Evolutionary conservation across 495 filamentous ascomycete species (phyloP).

Genomic region (Penicillium cosmopolitanum): DNA sequence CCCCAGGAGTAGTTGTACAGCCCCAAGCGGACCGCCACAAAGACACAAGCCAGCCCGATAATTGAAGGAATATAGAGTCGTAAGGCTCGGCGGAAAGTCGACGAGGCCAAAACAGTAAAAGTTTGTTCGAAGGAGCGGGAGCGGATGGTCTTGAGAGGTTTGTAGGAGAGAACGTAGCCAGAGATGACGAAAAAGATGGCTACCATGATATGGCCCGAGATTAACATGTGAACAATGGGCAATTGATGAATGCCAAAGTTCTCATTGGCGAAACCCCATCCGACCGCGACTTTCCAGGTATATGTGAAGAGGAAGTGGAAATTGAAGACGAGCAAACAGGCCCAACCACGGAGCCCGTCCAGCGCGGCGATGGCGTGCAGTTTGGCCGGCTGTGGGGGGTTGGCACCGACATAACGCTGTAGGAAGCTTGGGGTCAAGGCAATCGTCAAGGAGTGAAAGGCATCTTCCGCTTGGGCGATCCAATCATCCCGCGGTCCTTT

Average conservation of each 20-base stretch:
- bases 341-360: constrained; percentile 56
- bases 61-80: constrained; percentile 66
- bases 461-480: constrained; percentile 30
- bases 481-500: constrained; percentile 35
- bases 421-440: constrained; percentile 46
- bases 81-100: constrained; percentile 65
- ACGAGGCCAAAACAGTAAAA: constrained; percentile 55
- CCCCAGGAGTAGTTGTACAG: constrained; percentile 47
- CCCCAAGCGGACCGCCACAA: constrained; percentile 57
- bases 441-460: constrained; percentile 37
- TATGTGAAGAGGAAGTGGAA: constrained; percentile 58
- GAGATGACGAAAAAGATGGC: constrained; percentile 76
- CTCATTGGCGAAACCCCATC: constrained; percentile 52
- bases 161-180: constrained; percentile 68
- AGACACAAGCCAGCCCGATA: constrained; percentile 58
- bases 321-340: constrained; percentile 56
- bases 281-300: constrained; percentile 49
- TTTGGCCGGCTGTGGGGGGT: constrained; percentile 33
- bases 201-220: constrained; percentile 71
- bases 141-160: constrained; percentile 63
- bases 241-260: constrained; percentile 63
- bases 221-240: constrained; percentile 64
- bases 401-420: constrained; percentile 43
- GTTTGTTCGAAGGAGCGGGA: constrained; percentile 54
- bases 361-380: constrained; percentile 52